Evolutionary conservation across 371 early-diverging fungal species (phyloP).

Genomic region (Chytridium lagenaria): DNA sequence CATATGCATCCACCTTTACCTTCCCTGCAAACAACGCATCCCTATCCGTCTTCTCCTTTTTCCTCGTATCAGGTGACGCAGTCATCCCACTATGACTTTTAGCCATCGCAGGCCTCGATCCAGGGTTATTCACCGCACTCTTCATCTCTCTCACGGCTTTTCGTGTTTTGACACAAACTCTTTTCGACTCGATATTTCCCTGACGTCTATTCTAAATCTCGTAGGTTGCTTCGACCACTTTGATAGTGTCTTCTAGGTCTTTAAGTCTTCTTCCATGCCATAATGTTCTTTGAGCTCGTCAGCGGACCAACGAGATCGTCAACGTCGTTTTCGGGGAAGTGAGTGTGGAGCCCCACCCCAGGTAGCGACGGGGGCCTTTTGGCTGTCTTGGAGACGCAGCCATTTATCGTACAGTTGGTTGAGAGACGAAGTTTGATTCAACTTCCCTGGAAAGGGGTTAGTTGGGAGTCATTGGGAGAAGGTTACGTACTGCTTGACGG

Average conservation of each 20-base stretch:
- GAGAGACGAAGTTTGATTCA: slow-evolving; percentile 30
- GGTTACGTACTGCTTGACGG: no score
- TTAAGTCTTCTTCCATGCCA: slow-evolving; percentile 44
- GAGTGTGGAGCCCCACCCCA: neutral
- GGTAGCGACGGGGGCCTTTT: neutral
- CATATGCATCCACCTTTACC: slow-evolving; percentile 16
- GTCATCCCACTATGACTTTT: neutral
- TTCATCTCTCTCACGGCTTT: neutral
- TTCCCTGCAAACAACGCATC: neutral
- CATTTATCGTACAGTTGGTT: slow-evolving; percentile 35
- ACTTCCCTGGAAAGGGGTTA: slow-evolving; percentile 41
- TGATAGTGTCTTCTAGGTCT: slow-evolving; percentile 49
- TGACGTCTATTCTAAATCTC: slow-evolving; percentile 40
- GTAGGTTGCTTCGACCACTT: slow-evolving; percentile 49
- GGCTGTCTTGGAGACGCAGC: slow-evolving; percentile 24
- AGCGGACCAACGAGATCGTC: slow-evolving; percentile 20
- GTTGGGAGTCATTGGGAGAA: no score
- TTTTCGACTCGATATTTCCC: slow-evolving; percentile 45
- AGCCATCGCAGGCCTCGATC: neutral
- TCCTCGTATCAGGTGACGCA: neutral
- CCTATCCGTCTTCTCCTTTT: neutral
- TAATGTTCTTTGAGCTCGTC: slow-evolving; percentile 34
- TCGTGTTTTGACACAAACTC: slow-evolving; percentile 42
- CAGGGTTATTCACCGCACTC: neutral
- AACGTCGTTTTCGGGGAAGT: neutral